Base-by-base conservation (phyloP, 371 early-diverging fungal species). In the Mucor indicus region DNA sequence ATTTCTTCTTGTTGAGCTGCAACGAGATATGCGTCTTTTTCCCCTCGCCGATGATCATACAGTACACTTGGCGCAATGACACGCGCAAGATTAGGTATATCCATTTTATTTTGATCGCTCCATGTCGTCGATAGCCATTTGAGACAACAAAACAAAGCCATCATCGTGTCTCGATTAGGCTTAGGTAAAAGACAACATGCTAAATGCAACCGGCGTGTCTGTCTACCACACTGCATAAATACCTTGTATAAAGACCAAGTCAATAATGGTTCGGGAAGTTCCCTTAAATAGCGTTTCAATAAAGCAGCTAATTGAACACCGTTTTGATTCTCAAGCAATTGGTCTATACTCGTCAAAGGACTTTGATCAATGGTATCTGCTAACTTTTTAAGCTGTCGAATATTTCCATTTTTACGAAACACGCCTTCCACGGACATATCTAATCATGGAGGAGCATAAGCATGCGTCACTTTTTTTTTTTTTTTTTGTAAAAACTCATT, bases 341-440 rank as follows among this genome's bases (percentile, higher is more conserved):
- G 1, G 12, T 44, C 38, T 12, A 49, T 36, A 9, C 20, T 20
- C 3, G 23, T n/a, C 4, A 30, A 21, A 1, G 23, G 20, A 0
- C 15, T 10, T 17, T 49, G 19, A 35, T 72, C 64, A 5, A 83
- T 75, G 0, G 79, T 58, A 19, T 93, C 92, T 8, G 82, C 72
- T 23, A 93, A 55, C 23, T 84, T 82, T 33, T 89, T 90, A 20
- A 96, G 74, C 31, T 90, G 71, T 38, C 91, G 74, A 55, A 98
- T 93, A 60, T 98, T 96, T 10, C 98, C 98, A 66, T 95, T 98
- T 66, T 95, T 96, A 48, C 98, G 86, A 77, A 98, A 98, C 3
- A 96, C 87, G 1, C 98, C 98, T 65, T 96, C 97, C 16, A 85
- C 79, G 1, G 86, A 75, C 79, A 98, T 75, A 55, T 96, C 92